Percentiles rank a stretch among this genome's conserved stretches.
These are phyloP conservation scores for Solanum medicagineum DNA, from an alignment of 257 asterid genomes.

Conservation along the genomic window DNA sequence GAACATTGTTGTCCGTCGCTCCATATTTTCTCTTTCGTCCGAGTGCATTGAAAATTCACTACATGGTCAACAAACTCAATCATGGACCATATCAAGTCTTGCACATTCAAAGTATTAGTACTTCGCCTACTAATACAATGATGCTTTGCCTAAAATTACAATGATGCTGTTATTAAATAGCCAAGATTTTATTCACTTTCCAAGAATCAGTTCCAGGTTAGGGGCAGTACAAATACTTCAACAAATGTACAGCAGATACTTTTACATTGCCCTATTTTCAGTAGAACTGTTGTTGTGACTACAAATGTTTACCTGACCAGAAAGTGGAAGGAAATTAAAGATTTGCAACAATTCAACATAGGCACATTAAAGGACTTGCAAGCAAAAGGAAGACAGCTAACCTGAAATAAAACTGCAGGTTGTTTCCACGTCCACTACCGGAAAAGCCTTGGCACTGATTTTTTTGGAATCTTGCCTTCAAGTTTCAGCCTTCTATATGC, in stretches of 20 bases:
- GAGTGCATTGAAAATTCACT: background rate
- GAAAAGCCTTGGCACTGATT: constrained; percentile 83
- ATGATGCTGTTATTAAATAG: background rate
- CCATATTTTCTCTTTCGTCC: background rate
- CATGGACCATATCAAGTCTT: background rate
- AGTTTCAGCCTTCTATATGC: constrained; percentile 82
- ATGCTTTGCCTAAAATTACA: background rate
- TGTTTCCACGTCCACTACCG: constrained; percentile 19
- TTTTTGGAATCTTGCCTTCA: constrained; percentile 77
- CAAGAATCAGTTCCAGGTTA: background rate
- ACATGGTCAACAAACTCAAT: background rate
- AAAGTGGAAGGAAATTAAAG: background rate
- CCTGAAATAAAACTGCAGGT: background rate
- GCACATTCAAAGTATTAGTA: background rate
- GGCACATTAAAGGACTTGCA: background rate
- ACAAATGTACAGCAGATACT: background rate
- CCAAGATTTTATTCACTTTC: background rate
- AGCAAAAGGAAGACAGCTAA: background rate
- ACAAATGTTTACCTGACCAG: background rate
- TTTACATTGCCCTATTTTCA: too few species aligned
- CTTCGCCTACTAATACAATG: background rate
- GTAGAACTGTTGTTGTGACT: background rate
- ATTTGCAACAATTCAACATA: background rate
- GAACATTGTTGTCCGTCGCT: background rate
- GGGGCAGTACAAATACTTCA: background rate